Conservation (phyloP, 1,284 basidiomycete species). For the Cutaneotrichosporon sp. region DNA sequence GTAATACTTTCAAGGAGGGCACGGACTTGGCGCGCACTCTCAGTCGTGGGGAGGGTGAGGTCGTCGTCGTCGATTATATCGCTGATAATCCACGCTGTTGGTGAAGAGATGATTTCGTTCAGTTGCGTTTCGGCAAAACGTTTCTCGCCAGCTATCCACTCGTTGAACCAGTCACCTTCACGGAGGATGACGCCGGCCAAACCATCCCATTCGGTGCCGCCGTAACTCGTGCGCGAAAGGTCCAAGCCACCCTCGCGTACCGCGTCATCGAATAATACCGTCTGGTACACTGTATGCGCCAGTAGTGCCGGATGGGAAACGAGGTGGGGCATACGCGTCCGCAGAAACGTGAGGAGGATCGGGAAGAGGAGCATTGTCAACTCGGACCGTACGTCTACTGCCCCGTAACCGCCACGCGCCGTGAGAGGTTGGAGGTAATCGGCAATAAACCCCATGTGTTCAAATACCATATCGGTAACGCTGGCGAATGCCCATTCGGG, state of each 20-base stretch:
- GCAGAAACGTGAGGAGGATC: slow-evolving; percentile 68
- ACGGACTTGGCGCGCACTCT: slow-evolving; percentile 75
- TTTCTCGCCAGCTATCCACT: slow-evolving; percentile 84
- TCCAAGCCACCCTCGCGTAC: slow-evolving; percentile 73
- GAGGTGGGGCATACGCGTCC: slow-evolving; percentile 69
- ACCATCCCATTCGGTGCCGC: slow-evolving; percentile 62
- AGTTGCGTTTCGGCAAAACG: slow-evolving; percentile 61
- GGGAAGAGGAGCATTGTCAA: slow-evolving; percentile 72
- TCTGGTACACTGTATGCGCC: slow-evolving; percentile 93
- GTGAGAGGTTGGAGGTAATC: slow-evolving; percentile 72
- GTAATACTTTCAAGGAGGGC: slow-evolving; percentile 85
- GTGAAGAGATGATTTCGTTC: slow-evolving; percentile 74
- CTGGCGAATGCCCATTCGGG: slow-evolving; percentile 98
- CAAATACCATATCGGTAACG: slow-evolving; percentile 75
- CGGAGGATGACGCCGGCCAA: slow-evolving; percentile 77
- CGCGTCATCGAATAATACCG: slow-evolving; percentile 80
- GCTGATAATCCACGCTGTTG: slow-evolving; percentile 84
- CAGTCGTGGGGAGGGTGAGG: slow-evolving; percentile 58
- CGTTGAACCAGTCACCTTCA: slow-evolving; percentile 80
- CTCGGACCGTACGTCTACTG: slow-evolving; percentile 74
- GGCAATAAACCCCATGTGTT: slow-evolving; percentile 75
- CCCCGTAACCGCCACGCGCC: slow-evolving; percentile 61
- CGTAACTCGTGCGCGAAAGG: slow-evolving; percentile 57
- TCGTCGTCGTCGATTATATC: slow-evolving; percentile 63
- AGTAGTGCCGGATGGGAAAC: slow-evolving; percentile 77